Base-by-base conservation (phyloP, 148 eudicot genomes). In the Spergularia marina region DNA sequence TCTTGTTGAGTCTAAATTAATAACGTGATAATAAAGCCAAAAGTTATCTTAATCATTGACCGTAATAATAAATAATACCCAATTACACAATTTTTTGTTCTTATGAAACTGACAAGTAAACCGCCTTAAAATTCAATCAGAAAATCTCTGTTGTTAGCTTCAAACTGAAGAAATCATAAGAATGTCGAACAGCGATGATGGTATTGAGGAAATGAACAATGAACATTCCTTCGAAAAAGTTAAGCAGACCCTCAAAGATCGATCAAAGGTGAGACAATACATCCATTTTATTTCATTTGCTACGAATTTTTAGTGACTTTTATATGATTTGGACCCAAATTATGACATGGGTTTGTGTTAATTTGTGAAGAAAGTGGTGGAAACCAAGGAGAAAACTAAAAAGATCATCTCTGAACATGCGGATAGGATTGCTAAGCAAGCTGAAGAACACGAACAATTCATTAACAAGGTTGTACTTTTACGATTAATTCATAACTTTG, bases 331-430 rank as follows among this genome's bases (percentile, higher is more conserved):
- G n/a, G 7, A 70, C 13, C 13, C 17, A 30, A 7, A 30, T 65
- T 78, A 23, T 77, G 64, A 71, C 6, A 21, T 80, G 68, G 69
- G 74, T 72, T 25, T 71, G 18, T 18, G 55, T 65, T 61, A 8
- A 36, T 62, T 70, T 51, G 63, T 81, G 78, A 61, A 93, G 98
- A 91, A 82, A 92, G 96, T 93, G 52, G 90, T 80, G 59, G 86
- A 91, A 78, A 93, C 96, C 1, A 93, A 85, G 69, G 97, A 94
- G 84, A 88, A 92, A 71, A 90, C 97, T 2, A 95, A 89, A 60
- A 87, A 89, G 91, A 92, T 95, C 13, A 85, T 95, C 57, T 90
- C 98, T 36, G 90, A 95, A 76, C 97, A 95, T 10, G 98, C 97
- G 4, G 88, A 84, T 44, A 88, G 86, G 82, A 88, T 95, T 73